Conservation (phyloP, 306 rosid species). For the Casuarina equisetifolia region DNA sequence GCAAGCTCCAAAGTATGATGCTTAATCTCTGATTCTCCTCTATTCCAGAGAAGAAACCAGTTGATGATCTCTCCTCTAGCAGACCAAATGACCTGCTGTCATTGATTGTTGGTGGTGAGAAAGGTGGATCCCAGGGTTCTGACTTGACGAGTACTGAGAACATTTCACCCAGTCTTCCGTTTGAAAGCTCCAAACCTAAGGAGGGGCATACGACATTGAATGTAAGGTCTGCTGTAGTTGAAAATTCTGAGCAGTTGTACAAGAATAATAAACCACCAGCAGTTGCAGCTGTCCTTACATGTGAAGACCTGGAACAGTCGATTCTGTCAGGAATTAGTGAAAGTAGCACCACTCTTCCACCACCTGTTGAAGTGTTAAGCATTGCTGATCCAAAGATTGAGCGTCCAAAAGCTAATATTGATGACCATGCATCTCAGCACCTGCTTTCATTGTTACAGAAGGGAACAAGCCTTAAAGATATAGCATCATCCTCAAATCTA, state of each 20-base stretch:
- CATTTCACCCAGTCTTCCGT: conserved; percentile 39
- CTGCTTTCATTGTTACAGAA: conserved; percentile 84
- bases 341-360: conserved; percentile 41
- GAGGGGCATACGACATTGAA: conserved; percentile 39
- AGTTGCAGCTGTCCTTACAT: conserved; percentile 74
- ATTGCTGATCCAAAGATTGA: conserved; percentile 48
- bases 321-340: conserved; percentile 70
- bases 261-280: conserved; percentile 55
- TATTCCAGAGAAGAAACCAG: conserved; percentile 65
- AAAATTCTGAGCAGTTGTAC: conserved; percentile 44
- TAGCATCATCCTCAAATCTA: conserved; percentile 36
- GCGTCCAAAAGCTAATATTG: conserved; percentile 47
- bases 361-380: conserved; percentile 38
- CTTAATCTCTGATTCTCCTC: conserved; percentile 6
- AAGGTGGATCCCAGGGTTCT: conserved; percentile 46
- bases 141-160: conserved; percentile 40
- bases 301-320: conserved; percentile 94
- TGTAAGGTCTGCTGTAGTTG: conserved; percentile 33
- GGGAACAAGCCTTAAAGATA: conserved; percentile 51
- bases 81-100: conserved; percentile 79
- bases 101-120: conserved; percentile 75
- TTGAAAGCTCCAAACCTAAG: conserved; percentile 46
- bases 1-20: neutral
- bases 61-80: conserved; percentile 46
- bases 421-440: conserved; percentile 76